Evolutionary conservation across 108 stramenopile species (phyloP).

Genomic region (Mayamaea pseudoterrestris): DNA sequence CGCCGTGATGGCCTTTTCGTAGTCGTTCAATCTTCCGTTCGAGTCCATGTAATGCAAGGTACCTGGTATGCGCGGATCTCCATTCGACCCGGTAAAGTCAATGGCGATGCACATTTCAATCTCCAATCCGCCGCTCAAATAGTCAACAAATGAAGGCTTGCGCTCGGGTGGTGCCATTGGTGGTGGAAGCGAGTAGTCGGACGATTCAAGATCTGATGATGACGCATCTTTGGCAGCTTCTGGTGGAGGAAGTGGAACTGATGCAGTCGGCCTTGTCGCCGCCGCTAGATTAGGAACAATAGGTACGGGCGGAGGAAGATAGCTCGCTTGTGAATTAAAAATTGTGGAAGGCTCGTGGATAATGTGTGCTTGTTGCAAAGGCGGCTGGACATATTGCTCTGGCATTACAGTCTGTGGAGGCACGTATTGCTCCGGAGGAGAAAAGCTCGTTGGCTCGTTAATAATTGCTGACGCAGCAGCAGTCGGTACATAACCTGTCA

Average conservation of each 20-base stretch:
- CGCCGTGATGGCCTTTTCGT: conserved; percentile 64
- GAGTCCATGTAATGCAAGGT: conserved; percentile 63
- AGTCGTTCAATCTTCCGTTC: conserved; percentile 49
- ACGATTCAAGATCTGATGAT: neutral
- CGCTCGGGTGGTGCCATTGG: conserved; percentile 2
- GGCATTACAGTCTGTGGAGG: too few relatives aligned
- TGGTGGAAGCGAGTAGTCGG: conserved; percentile 5
- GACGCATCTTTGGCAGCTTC: too few relatives aligned
- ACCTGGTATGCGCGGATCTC: conserved; percentile 64
- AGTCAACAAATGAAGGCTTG: conserved; percentile 53
- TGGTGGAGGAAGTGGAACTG: too few relatives aligned
- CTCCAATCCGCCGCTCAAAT: conserved; percentile 55
- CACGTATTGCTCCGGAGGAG: too few relatives aligned
- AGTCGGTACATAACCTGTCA: too few relatives aligned
- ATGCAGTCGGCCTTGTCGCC: neutral
- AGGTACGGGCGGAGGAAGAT: too few relatives aligned
- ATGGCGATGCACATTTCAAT: conserved; percentile 64
- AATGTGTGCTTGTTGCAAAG: too few relatives aligned
- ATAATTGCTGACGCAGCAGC: conserved; percentile 1
- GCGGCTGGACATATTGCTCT: too few relatives aligned
- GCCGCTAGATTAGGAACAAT: neutral
- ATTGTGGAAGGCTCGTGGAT: too few relatives aligned
- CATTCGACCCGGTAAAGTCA: conserved; percentile 89
- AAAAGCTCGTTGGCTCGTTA: too few relatives aligned
- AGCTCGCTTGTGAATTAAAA: too few relatives aligned